Evolutionary conservation across 352 stramenopile genomes (phyloP), one percentile per base, ranked within the genome.

Genomic region (Pythium rhizo-oryzae): DNA sequence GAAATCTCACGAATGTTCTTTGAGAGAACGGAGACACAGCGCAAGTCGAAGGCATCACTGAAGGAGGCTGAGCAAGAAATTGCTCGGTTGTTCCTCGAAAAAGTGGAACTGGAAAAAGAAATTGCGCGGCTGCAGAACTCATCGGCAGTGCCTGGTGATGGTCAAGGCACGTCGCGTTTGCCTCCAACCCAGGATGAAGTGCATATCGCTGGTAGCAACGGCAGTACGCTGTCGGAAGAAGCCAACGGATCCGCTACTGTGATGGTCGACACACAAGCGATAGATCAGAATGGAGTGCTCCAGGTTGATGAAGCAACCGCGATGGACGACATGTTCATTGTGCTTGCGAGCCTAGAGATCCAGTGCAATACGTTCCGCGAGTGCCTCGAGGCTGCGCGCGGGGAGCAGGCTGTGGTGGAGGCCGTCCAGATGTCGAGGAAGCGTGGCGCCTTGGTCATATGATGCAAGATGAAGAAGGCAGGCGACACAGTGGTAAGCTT

Each of bases 291-390:
- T 47, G 12, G 18, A n/a, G 13, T 21, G 18, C 9, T 47, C 18
- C 12, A 43, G 15, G 76, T 56, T 28, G 59, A 73, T 25, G 23
- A 68, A 15, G n/a, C 52, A 19, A 67, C 51, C 1, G 78, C 62
- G 7, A 62, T 89, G 15, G 74, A 89, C 16, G 84, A 92, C 30
- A 55, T 89, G 50, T 69, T 87, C 28, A 77, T 92, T 9, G 67
- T 92, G 21, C 69, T 90, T 12, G 82, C 84, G 54, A 91, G 84
- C 65, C 74, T 92, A 47, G 80, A 89, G 61, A 92, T 92, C 50
- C 80, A 91, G 54, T 92, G 84, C 60, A 75, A 72, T 11, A 71
- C 80, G 16, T 74, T 92, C 52, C 75, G 79, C 18, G 84, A 90
- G 30, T 77, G 49, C 18, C 67, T 92, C 25, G 74, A 80, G 43